Base-by-base conservation (phyloP, 2,329 filamentous ascomycete species). In the Alternaria arbusti region DNA sequence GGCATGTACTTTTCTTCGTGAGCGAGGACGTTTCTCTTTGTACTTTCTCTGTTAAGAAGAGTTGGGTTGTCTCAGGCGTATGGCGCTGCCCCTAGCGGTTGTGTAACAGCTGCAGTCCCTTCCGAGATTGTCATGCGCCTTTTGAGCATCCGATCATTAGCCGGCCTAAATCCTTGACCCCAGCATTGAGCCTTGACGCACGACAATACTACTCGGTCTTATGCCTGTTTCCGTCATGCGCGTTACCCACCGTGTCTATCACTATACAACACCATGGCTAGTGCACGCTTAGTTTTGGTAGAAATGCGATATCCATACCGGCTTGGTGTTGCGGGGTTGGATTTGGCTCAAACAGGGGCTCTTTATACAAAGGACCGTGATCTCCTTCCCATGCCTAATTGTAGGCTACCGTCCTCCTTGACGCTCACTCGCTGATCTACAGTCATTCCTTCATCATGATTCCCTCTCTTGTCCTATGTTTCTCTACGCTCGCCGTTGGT, bases 401-500 rank as follows among this genome's bases (percentile, higher is more conserved):
- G 56, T 30, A 55, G 51, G n/a, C 13, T 30, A 40, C 40, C 40
- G 40, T 67, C 63, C 49, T 54, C 49, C 36, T 44, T 49, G 25
- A 55, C 51, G 11, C 54, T 61, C 36, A 30, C 62, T 57, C 52
- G 20, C 52, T 57, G 10, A 13, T 36, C 44, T 25, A 23, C n/a
- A 46, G 58, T 67, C 62, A 46, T 47, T 67, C 58, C 22, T 59
- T 71, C 54, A 68, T 49, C 26, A 74, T 74, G 70, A 47, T 68
- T 58, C 71, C 70, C 13, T 55, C 73, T 26, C 47, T 73, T 12
- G 15, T 76, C 22, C 44, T 77, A 8, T 70, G 60, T 12, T 30
- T 77, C 15, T 67, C 71, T 10, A 69, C 71, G 22, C 54, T 69
- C 20, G 74, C 66, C 12, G 54, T 59, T 12, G 66, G 70, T 47